phyloP scores from a whole-genome alignment of 2,329 filamentous ascomycete species.

The Ophiostoma montium region DNA sequence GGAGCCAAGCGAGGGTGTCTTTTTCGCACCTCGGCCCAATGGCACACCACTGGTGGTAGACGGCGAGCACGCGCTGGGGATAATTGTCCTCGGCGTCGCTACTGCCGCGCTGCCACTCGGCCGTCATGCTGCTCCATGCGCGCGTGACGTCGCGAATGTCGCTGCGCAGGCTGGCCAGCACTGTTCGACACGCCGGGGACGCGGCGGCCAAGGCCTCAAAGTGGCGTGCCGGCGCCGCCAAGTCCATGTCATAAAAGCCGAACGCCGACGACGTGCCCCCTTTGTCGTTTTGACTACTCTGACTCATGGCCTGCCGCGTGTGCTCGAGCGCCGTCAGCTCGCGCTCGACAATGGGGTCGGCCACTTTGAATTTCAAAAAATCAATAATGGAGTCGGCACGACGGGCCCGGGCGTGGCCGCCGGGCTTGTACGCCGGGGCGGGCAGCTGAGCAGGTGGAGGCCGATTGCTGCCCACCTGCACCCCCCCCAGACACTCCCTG shows the following conservation, averaged over 20 bases:
- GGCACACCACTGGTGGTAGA: constrained; percentile 28
- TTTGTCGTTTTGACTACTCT: too few species aligned
- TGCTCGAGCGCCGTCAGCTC: constrained; percentile 17
- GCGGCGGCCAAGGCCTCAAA: constrained; percentile 20
- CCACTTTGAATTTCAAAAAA: constrained; percentile 41
- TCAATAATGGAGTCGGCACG: constrained; percentile 42
- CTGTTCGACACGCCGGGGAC: constrained; percentile 17
- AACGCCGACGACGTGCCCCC: too few species aligned
- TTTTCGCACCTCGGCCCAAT: constrained; percentile 18
- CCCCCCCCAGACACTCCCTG: background rate
- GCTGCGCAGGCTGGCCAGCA: constrained; percentile 22
- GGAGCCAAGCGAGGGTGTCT: constrained; percentile 23
- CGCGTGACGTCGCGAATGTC: constrained; percentile 17
- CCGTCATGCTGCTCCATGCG: background rate
- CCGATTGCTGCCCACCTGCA: background rate
- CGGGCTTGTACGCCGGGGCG: constrained; percentile 31
- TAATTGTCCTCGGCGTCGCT: background rate
- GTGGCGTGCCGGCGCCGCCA: constrained; percentile 21
- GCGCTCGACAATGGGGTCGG: constrained; percentile 25
- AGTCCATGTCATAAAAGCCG: constrained; percentile 24
- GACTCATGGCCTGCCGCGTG: constrained; percentile 14
- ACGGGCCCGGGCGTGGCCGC: constrained; percentile 11
- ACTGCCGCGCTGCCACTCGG: constrained; percentile 5
- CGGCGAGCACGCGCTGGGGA: constrained; percentile 18
- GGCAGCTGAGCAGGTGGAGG: constrained; percentile 14